phyloP scores from a whole-genome alignment of 352 stramenopile species.

The Globisporangium mamillatum region DNA sequence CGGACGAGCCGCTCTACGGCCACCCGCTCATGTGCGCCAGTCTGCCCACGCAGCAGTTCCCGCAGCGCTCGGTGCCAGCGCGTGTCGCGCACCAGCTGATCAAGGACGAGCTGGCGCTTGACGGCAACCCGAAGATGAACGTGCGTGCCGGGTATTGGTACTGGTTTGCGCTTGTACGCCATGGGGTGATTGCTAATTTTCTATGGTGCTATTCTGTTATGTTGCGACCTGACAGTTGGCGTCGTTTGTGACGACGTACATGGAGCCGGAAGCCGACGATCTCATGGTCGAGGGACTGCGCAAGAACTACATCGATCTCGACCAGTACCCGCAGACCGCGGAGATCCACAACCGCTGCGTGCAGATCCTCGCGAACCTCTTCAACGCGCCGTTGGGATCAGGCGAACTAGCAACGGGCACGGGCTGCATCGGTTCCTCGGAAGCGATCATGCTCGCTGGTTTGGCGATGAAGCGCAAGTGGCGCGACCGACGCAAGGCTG shows the following conservation, averaged over 20 bases:
- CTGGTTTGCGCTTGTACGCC: background rate
- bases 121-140: slow-evolving; percentile 91
- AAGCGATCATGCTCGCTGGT: slow-evolving; percentile 90
- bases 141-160: slow-evolving; percentile 21
- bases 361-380: slow-evolving; percentile 90
- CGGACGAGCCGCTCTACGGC: slow-evolving; percentile 65
- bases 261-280: slow-evolving; percentile 90
- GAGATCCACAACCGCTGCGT: slow-evolving; percentile 93
- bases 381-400: slow-evolving; percentile 66
- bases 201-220: background rate
- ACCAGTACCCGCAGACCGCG: slow-evolving; percentile 91
- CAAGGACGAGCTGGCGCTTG: slow-evolving; percentile 87
- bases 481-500: slow-evolving; percentile 80
- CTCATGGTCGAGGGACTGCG: slow-evolving; percentile 84
- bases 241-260: slow-evolving; percentile 91
- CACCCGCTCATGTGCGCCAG: slow-evolving; percentile 78
- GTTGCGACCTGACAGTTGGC: slow-evolving; percentile 42
- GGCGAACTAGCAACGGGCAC: slow-evolving; percentile 74
- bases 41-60: slow-evolving; percentile 63
- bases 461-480: slow-evolving; percentile 91
- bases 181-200: background rate
- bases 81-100: slow-evolving; percentile 86
- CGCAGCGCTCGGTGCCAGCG: slow-evolving; percentile 61
- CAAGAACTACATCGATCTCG: slow-evolving; percentile 93
- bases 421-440: slow-evolving; percentile 90